Evolutionary conservation across 139 green algal genomes (phyloP).

Genomic region (Picochlorum sp.): DNA sequence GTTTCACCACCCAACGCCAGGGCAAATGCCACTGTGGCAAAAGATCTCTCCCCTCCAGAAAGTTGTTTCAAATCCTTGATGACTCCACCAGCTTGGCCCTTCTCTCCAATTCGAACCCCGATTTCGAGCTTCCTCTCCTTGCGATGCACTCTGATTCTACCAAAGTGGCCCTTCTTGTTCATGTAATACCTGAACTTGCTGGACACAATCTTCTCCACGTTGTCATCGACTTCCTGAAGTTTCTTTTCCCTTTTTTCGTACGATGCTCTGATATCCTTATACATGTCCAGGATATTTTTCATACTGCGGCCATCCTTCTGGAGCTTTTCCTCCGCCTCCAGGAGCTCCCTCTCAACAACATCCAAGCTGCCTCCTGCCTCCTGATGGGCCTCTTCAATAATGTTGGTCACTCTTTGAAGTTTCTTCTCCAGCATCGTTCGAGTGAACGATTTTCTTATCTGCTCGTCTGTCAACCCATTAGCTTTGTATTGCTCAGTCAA

Average conservation of each 20-base stretch:
- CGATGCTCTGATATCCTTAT: neutral
- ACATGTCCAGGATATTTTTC: neutral
- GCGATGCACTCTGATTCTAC: conserved; percentile 34
- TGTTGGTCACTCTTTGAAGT: conserved; percentile 22
- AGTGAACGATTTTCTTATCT: conserved; percentile 11
- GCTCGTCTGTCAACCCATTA: conserved; percentile 11
- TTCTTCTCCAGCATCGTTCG: conserved; percentile 13
- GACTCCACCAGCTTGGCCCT: neutral
- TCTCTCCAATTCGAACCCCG: conserved; percentile 17
- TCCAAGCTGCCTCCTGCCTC: conserved; percentile 24
- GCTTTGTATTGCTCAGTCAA: conserved; percentile 6
- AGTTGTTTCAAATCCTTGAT: conserved; percentile 53
- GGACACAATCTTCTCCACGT: conserved; percentile 21
- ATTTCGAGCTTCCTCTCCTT: conserved; percentile 11
- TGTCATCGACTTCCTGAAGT: conserved; percentile 15
- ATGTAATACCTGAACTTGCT: conserved; percentile 29
- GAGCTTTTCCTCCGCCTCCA: conserved; percentile 4
- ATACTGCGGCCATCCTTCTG: conserved; percentile 1
- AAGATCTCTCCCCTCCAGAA: conserved; percentile 80
- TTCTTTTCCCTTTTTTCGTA: conserved; percentile 4
- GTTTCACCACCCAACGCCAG: conserved; percentile 69
- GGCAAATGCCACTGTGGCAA: conserved; percentile 79
- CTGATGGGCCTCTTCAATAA: conserved; percentile 26
- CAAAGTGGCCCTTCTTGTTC: conserved; percentile 37
- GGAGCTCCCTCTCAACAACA: conserved; percentile 17